Evolutionary conservation across 345 rosid species (phyloP), one percentile per base, ranked within the genome.

Genomic region (Acer saccharum): DNA sequence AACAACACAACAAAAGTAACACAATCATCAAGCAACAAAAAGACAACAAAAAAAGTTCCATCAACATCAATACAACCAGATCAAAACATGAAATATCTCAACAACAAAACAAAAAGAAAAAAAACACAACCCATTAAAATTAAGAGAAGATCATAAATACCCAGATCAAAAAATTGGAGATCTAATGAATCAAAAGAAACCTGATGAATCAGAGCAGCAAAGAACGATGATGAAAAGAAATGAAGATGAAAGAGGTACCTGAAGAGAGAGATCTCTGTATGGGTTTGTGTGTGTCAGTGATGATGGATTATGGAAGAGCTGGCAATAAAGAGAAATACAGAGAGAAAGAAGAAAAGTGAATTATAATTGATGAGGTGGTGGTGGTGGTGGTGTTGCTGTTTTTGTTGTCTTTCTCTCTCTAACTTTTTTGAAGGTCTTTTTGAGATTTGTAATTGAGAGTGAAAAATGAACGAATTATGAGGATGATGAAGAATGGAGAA

Each of bases 121-220:
- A 78, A 73, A 77, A 44, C 77, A 81, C 20, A 81, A 73, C 73
- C 71, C 74, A 81, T 17, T 21, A 70, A 63, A 55, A 76, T 21
- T 13, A 58, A 32, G 11, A 74, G 11, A 72, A 72, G 63, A 83
- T 69, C 71, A 75, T 6, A 72, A 79, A 77, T 1, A 76, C 70
- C 80, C 84, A 80, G 81, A 81, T 79, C 78, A 83, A 69, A 43
- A 10, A 57, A 21, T 10, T 10, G 61, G 79, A 81, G 86, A 88
- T 82, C 85, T 52, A 81, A 70, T 63, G 29, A 81, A 75, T 67
- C 68, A 43, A 14, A 18, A 65, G n/a, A n/a, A 27, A 71, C 50
- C 67, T 75, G 66, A 79, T 35, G 39, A 35, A 35, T 79, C 58
- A 69, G 25, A 57, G 55, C 69, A 77, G 27, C n/a, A 32, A 71